phyloP scores from a whole-genome alignment of 768 basidiomycete genomes.

The Lentinula detonsa region DNA sequence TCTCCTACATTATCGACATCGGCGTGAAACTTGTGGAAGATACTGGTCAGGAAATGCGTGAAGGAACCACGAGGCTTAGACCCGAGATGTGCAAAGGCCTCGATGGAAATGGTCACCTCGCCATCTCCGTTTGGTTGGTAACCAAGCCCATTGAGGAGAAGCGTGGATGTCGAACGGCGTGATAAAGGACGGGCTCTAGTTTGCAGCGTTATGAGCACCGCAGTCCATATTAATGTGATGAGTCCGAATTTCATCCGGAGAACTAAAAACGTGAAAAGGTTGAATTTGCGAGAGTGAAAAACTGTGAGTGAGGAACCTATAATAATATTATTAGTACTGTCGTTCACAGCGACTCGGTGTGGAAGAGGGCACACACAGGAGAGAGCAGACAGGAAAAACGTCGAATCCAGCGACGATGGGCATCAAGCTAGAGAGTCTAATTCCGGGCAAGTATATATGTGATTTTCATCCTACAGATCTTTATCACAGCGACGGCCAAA shows the following conservation, averaged over 20 bases:
- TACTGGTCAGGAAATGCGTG: neutral
- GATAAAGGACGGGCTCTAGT: neutral
- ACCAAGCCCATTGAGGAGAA: neutral
- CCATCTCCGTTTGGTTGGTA: neutral
- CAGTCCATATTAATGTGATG: neutral
- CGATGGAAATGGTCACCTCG: neutral
- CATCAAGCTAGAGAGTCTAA: neutral
- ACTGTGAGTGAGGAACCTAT: neutral
- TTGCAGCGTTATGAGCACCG: neutral
- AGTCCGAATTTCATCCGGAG: neutral
- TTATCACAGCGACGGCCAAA: too few species aligned
- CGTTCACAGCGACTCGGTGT: neutral
- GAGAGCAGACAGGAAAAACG: neutral
- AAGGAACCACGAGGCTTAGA: neutral
- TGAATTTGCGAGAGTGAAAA: neutral
- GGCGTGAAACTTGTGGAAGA: neutral
- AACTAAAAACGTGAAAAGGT: neutral
- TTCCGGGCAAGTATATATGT: too few species aligned
- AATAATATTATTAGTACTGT: neutral
- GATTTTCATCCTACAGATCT: too few species aligned
- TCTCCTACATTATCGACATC: conserved; percentile 17
- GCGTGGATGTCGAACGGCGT: neutral
- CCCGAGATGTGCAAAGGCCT: neutral
- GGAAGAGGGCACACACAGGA: neutral
- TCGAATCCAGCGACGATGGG: neutral